Evolutionary conservation across 2,329 filamentous ascomycete species (phyloP).

Genomic region (Colletotrichum simmondsii): DNA sequence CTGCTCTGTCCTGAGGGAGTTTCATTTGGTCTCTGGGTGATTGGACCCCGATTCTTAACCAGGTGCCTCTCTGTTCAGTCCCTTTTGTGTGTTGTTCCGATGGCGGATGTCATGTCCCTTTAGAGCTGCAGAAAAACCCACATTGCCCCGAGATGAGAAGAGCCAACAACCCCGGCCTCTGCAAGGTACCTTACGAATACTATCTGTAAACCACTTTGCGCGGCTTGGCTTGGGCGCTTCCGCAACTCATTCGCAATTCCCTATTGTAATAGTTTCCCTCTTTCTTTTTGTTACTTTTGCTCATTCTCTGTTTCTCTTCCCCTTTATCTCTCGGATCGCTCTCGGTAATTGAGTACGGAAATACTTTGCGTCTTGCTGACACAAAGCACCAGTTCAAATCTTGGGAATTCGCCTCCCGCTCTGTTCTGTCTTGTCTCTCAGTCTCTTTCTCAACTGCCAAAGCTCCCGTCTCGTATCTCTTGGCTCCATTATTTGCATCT

Average conservation of each 20-base stretch:
- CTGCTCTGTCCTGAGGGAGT: not conserved
- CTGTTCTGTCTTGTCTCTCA: not conserved
- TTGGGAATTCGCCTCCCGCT: not conserved
- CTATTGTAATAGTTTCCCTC: not conserved
- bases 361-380: not conserved
- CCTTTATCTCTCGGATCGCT: not conserved
- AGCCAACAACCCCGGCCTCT: conserved; percentile 4
- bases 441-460: not conserved
- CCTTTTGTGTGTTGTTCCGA: conserved; percentile 10
- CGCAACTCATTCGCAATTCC: not conserved
- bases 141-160: not conserved
- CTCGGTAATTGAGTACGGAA: not conserved
- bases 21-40: not conserved
- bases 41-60: not conserved
- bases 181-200: not conserved
- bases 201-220: not conserved
- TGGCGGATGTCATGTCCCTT: conserved; percentile 14
- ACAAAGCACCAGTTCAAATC: not conserved
- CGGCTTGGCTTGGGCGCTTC: conserved; percentile 11
- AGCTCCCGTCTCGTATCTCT: not conserved
- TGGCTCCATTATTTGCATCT: not conserved
- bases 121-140: conserved; percentile 1
- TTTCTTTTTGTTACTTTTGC: no score
- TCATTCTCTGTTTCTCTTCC: not conserved
- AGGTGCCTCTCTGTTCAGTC: not conserved